Evolutionary conservation across 257 asterid genomes (phyloP), one percentile per base, ranked within the genome.

Genomic region (Lycium ferocissimum): DNA sequence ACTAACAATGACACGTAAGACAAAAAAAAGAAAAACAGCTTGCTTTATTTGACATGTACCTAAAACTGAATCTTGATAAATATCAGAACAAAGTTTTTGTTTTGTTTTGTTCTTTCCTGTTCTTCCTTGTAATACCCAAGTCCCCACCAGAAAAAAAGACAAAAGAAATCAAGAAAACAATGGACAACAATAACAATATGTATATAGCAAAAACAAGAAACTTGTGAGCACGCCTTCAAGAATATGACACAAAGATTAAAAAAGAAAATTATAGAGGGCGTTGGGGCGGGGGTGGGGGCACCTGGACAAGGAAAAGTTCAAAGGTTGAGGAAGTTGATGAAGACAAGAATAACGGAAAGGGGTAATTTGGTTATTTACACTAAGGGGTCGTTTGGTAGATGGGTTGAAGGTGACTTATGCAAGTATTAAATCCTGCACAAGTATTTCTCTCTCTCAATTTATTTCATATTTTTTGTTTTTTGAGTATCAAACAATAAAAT

Each of bases 291-390:
- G 38, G 2, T 37, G 43, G 51, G 54, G 54, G 54, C 61, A 67
- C 65, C 71, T 56, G 84, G 65, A 79, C 58, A 59, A 81, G 73
- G 88, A 65, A 83, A 76, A 62, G 70, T 53, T 9, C 73, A 45
- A 75, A 85, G 45, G 87, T 86, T 86, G 84, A 84, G 79, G 84
- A 26, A 79, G 37, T 56, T 82, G 89, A 22, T 7, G 86, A 79
- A 62, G 86, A 85, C 86, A 85, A 53, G 85, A 85, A 82, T 87
- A 89, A 90, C 90, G 87, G 89, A 33, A 79, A 78, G 65, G 90
- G 92, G 85, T 85, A 80, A 11, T 86, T 59, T 86, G 58, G 92
- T 89, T 51, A 87, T 84, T 83, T 38, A 38, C 9, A 0, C 1
- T 5, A 40, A 40, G 4, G 45, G 45, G 5, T 40, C 45, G 45